Conservation (phyloP, 1,139 yeast species). For the Pichia sp. region DNA sequence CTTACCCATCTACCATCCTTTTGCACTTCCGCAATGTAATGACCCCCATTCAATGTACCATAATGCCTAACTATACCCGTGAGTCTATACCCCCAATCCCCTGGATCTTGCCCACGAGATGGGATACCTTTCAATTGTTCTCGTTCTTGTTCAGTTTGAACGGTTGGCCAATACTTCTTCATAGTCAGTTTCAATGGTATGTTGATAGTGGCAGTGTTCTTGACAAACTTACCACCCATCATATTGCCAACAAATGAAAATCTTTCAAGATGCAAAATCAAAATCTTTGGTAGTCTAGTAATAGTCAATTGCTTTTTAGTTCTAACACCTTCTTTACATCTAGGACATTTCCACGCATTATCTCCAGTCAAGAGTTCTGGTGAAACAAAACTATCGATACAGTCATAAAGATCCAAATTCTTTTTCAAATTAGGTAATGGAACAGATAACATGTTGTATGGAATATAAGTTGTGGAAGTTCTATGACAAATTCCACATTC, state of each 20-base stretch:
- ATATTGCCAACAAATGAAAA: conserved; percentile 36
- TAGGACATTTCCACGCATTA: conserved; percentile 79
- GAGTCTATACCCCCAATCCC: conserved; percentile 61
- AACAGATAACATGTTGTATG: conserved; percentile 66
- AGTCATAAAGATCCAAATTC: conserved; percentile 48
- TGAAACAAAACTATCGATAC: conserved; percentile 63
- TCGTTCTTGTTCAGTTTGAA: conserved; percentile 43
- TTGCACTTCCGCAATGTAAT: conserved; percentile 66
- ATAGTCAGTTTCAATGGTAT: conserved; percentile 48
- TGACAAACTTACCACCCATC: conserved; percentile 16
- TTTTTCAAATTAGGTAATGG: conserved; percentile 55
- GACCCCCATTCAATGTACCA: conserved; percentile 73
- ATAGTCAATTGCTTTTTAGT: conserved; percentile 59
- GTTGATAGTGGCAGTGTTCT: conserved; percentile 10
- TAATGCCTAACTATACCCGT: conserved; percentile 67
- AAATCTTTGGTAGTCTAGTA: conserved; percentile 60
- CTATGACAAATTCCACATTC: conserved; percentile 71
- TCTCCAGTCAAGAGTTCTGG: conserved; percentile 71
- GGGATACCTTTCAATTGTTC: conserved; percentile 54
- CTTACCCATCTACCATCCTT: conserved; percentile 61
- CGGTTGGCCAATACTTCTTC: conserved; percentile 77
- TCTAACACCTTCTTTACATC: conserved; percentile 46
- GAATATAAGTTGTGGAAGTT: conserved; percentile 84
- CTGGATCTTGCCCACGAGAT: conserved; percentile 56
- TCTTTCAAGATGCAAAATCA: conserved; percentile 73